phyloP scores from a whole-genome alignment of 805 yeast species.

The Limtongia smithiae region DNA sequence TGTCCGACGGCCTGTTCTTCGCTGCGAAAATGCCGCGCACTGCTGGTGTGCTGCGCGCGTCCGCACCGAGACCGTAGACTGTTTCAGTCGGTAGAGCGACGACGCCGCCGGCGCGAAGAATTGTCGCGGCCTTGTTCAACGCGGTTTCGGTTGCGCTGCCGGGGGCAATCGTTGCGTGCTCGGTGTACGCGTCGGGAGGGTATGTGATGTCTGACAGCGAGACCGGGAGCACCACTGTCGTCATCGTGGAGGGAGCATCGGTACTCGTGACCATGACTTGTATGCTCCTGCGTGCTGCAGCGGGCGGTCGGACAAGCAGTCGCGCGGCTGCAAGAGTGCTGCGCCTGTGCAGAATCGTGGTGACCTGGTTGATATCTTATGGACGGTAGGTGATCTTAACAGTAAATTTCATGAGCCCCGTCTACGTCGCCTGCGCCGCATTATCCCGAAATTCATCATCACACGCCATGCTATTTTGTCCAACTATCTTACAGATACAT shows the following conservation, averaged over 20 bases:
- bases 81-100: conserved; percentile 98
- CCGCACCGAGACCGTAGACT: conserved; percentile 93
- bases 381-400: no score
- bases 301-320: no score
- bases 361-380: no score
- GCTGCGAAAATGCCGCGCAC: conserved; percentile 78
- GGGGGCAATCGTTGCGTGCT: conserved; percentile 6
- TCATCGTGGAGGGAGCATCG: no score
- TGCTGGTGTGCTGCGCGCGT: conserved; percentile 68
- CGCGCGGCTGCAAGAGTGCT: no score
- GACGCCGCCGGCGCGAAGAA: conserved; percentile 53
- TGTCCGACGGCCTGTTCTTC: conserved; percentile 91
- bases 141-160: conserved; percentile 3
- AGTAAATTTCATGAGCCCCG: no score
- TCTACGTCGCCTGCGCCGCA: no score
- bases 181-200: conserved; percentile 7
- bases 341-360: no score
- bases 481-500: conserved; percentile 2
- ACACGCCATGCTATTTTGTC: no score
- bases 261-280: no score
- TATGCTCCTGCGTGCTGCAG: no score
- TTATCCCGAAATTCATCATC: no score
- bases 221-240: conserved; percentile 14
- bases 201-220: conserved; percentile 7
- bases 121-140: conserved; percentile 51